Base-by-base conservation (phyloP, 306 rosid genomes). In the Medicago truncatula region DNA sequence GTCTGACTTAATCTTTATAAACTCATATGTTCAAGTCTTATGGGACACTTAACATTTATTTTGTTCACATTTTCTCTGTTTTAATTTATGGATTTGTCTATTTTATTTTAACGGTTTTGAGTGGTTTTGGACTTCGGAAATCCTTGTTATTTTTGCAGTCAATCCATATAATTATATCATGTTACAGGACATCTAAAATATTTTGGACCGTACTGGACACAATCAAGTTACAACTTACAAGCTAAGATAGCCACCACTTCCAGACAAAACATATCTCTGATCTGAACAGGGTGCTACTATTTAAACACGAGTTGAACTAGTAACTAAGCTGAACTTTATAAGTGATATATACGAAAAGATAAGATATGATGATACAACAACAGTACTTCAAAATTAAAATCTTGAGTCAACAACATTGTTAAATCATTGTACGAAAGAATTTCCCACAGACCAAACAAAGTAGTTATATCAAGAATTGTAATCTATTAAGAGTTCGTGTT, bases 271-370 rank as follows among this genome's bases (percentile, higher is more conserved):
- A 58, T 58, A 58, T 58, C 6, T 23, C 6, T 23, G 64, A 2
- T 50, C 20, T 18, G 13, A 54, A 28, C 60, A 54, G 34, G 43
- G 9, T 40, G 44, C 7, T 31, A 39, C 67, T 76, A 54, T 4
- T 52, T 40, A 54, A 76, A 67, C 80, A 16, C 50, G 62, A 78
- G 38, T 41, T 11, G 58, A 63, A 50, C 16, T 18, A 38, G 14
- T 76, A 59, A 50, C 21, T 36, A 11, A 65, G 25, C 63, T 59
- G 58, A 34, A 77, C 20, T 63, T 43, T 59, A 25, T 70, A 47
- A 8, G 70, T 59, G 53, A 54, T 54, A n/a, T n/a, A n/a, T n/a
- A 8, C 9, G 60, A 11, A 68, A 44, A 11, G 50, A 43, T 28
- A 44, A 11, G 50, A 43, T 28, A 39, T 21, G 67, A 46, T 8